Evolutionary conservation across 352 stramenopile genomes (phyloP).

Genomic region (Pythium brassicae): DNA sequence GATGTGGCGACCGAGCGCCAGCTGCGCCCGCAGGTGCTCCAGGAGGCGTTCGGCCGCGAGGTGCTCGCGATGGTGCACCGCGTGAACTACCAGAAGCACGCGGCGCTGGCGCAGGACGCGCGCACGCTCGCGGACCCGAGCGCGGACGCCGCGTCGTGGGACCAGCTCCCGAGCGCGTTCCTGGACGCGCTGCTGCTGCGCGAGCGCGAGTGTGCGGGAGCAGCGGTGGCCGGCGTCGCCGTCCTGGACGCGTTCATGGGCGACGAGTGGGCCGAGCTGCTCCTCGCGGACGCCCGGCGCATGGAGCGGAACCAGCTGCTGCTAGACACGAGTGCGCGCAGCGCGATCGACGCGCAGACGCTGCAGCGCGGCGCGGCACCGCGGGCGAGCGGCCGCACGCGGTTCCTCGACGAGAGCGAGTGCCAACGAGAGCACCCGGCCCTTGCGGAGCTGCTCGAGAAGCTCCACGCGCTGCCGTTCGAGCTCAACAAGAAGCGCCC

Average conservation of each 20-base stretch:
- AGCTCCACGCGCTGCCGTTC: constrained; percentile 69
- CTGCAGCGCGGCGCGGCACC: constrained; percentile 8
- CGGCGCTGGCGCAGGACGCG: constrained; percentile 61
- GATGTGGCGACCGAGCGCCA: constrained; percentile 58
- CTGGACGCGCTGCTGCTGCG: constrained; percentile 34
- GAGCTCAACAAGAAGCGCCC: constrained; percentile 78
- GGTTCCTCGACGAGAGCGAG: constrained; percentile 61
- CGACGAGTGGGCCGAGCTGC: constrained; percentile 64
- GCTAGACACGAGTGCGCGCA: constrained; percentile 17
- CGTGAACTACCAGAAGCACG: constrained; percentile 80
- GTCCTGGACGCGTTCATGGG: constrained; percentile 77
- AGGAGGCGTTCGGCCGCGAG: constrained; percentile 82
- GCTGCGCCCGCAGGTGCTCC: constrained; percentile 71
- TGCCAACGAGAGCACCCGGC: constrained; percentile 59
- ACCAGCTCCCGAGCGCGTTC: constrained; percentile 52
- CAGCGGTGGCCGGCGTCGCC: constrained; percentile 28
- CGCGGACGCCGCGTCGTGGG: constrained; percentile 53
- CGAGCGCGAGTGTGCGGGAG: not conserved
- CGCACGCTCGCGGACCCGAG: constrained; percentile 53
- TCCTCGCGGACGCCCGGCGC: constrained; percentile 60
- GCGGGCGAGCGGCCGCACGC: constrained; percentile 24
- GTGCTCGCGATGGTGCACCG: constrained; percentile 81
- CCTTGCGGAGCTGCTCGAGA: constrained; percentile 66
- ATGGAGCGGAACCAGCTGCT: constrained; percentile 56
- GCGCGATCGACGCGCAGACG: constrained; percentile 9